Evolutionary conservation across 2,329 filamentous ascomycete genomes (phyloP), one percentile per base, ranked within the genome.

Genomic region (Apiospora aurea): DNA sequence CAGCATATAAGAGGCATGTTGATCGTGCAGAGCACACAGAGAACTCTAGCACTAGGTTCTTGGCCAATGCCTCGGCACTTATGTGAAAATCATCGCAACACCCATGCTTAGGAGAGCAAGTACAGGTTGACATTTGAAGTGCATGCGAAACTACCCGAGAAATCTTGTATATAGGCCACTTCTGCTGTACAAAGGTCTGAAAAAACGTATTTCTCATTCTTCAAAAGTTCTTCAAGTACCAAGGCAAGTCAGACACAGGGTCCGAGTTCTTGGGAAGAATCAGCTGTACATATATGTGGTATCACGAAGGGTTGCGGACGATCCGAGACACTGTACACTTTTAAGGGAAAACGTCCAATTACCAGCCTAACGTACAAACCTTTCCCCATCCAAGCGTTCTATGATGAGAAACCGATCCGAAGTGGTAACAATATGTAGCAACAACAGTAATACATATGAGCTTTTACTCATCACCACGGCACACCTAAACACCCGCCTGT

Each of bases 311-410:
- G 3, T 38, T 38, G 44, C 14, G 16, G 18, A 49, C n/a, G 18
- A 41, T n/a, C 18, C 11, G 57, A 57, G 51, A 64, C 57, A 41
- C 18, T 21, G 57, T 14, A n/a, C 41, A 64, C 18, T n/a, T 64
- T n/a, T 64, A 34, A 38, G 57, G 57, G 34, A 41, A 64, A 41
- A 41, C 57, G 47, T 34, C 57, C 68, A 57, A 69, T 69, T 69
- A 69, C 68, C 68, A 69, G 68, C 68, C 29, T 69, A 69, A 69
- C 68, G 68, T 69, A 69, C 68, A 69, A 69, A 53, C 47, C 44
- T 53, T 43, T 53, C 47, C 68, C 46, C 68, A 57, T 69, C 68
- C 68, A 64, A 64, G 34, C 57, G 68, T 69, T 69, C 68, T 69
- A 69, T 69, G 68, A 69, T 69, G 68, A 69, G 47, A 69, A 43